Conservation (phyloP, 495 filamentous ascomycete species). For the Barbatosphaeria neglecta region DNA sequence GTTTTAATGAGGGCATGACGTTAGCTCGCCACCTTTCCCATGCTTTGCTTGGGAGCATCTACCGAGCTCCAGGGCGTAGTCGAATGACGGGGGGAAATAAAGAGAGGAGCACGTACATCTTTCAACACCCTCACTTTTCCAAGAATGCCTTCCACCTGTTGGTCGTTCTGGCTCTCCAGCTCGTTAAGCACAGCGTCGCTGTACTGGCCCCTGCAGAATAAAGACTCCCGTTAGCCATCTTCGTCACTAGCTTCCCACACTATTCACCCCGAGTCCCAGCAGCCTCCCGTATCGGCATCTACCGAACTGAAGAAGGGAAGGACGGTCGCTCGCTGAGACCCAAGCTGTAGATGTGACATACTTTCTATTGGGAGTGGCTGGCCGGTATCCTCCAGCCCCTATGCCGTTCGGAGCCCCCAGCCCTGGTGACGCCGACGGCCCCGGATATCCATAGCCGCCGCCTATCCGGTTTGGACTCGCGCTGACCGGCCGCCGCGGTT, state of each 20-base stretch:
- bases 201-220: slow-evolving; percentile 67
- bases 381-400: slow-evolving; percentile 29
- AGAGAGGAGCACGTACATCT: slow-evolving; percentile 53
- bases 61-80: not conserved
- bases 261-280: no score
- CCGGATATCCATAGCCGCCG: slow-evolving; percentile 49
- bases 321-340: no score
- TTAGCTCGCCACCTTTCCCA: not conserved
- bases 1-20: not conserved
- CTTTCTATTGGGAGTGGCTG: slow-evolving; percentile 79
- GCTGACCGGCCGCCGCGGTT: slow-evolving; percentile 38
- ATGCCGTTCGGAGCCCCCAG: slow-evolving; percentile 21
- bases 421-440: slow-evolving; percentile 9
- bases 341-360: slow-evolving; percentile 30
- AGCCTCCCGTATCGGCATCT: no score
- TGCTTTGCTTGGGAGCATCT: not conserved
- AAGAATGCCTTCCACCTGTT: slow-evolving; percentile 76
- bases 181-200: slow-evolving; percentile 85
- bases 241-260: not conserved
- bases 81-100: not conserved
- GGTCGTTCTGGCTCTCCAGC: slow-evolving; percentile 90
- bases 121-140: slow-evolving; percentile 89
- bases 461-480: slow-evolving; percentile 37
- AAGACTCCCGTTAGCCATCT: not conserved
- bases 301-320: no score